These are phyloP conservation scores for Pseudotsuga menziesii DNA, from an alignment of 75 land plant species.

Conservation along the genomic window DNA sequence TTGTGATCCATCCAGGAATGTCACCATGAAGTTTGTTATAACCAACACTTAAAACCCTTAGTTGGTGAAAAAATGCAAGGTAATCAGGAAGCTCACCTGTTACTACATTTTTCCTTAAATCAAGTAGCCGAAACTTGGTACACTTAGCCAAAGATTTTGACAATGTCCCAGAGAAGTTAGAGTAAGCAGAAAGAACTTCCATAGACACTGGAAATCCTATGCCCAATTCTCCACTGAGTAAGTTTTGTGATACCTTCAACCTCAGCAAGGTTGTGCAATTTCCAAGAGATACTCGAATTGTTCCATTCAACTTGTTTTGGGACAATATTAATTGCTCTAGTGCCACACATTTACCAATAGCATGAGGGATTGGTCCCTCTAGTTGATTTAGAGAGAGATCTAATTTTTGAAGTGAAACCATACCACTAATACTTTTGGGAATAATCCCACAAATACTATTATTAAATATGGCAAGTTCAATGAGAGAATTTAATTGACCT, in stretches of 20 bases:
- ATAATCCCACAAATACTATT: conserved; percentile 16
- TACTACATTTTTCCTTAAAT: conserved; percentile 15
- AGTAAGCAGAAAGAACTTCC: neutral
- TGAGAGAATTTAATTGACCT: conserved; percentile 5
- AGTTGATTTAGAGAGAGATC: conserved; percentile 22
- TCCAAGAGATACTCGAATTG: neutral
- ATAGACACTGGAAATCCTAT: neutral
- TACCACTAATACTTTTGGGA: conserved; percentile 8
- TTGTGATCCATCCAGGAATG: conserved; percentile 6
- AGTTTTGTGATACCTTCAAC: neutral
- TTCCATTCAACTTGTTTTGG: conserved; percentile 9
- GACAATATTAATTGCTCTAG: conserved; percentile 10
- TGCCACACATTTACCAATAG: conserved; percentile 9
- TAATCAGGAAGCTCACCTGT: conserved; percentile 10
- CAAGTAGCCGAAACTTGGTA: neutral
- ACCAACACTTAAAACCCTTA: conserved; percentile 3
- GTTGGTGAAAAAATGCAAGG: neutral
- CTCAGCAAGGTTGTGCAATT: neutral
- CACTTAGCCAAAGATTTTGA: neutral
- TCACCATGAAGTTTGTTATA: conserved; percentile 9
- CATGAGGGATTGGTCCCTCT: conserved; percentile 11
- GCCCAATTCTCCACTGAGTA: neutral
- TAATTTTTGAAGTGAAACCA: conserved; percentile 10
- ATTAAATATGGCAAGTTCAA: conserved; percentile 10
- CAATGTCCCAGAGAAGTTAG: neutral